Conservation (phyloP, 345 rosid genomes). For the Gossypium turneri region DNA sequence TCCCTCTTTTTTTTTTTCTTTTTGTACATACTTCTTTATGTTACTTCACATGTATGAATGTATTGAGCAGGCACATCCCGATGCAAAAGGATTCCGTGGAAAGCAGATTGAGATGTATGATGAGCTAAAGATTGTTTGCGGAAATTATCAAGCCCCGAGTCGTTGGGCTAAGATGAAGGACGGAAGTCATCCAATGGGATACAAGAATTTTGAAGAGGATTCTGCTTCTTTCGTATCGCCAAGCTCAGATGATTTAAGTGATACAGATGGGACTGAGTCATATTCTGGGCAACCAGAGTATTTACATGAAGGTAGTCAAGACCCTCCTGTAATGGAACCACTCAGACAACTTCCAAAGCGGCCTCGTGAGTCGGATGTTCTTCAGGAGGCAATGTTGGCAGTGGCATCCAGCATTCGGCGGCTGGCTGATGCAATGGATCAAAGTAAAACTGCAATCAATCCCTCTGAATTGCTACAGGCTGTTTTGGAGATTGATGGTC, state of each 20-base stretch:
- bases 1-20: background rate
- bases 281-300: conserved; percentile 44
- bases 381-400: conserved; percentile 68
- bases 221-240: conserved; percentile 58
- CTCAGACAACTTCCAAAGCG: conserved; percentile 51
- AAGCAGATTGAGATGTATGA: conserved; percentile 87
- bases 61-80: conserved; percentile 57
- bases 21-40: background rate
- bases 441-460: conserved; percentile 40
- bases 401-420: conserved; percentile 73
- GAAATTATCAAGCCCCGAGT: conserved; percentile 66
- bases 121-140: conserved; percentile 77
- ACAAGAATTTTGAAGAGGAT: conserved; percentile 59
- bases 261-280: conserved; percentile 84
- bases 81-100: conserved; percentile 76
- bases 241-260: conserved; percentile 61
- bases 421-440: conserved; percentile 72
- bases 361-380: conserved; percentile 48
- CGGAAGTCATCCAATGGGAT: conserved; percentile 39
- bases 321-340: conserved; percentile 52
- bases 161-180: conserved; percentile 65
- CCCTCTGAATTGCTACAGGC: conserved; percentile 66
- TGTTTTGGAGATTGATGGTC: conserved; percentile 77
- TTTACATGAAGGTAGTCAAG: conserved; percentile 51
- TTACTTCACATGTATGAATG: background rate